phyloP scores from a whole-genome alignment of 257 asterid genomes.

The Oldenlandia corymbosa region DNA sequence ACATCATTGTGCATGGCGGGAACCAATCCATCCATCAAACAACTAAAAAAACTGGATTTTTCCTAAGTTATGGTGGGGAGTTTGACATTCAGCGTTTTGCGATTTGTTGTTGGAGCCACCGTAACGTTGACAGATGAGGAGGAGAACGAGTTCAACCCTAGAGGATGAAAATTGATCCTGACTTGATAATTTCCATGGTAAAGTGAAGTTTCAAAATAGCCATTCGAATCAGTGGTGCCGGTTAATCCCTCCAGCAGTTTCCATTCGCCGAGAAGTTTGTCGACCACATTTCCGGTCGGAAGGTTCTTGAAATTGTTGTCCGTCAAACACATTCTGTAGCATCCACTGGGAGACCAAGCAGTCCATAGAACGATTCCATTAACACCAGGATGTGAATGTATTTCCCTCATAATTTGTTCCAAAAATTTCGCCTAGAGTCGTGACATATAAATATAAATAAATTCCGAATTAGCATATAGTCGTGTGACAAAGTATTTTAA shows the following conservation, averaged over 20 bases:
- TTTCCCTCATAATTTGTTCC: constrained; percentile 48
- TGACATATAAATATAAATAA: too few relatives aligned
- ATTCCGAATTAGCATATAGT: too few relatives aligned
- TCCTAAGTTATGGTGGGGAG: too few relatives aligned
- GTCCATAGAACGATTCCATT: constrained; percentile 52
- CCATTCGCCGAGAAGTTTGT: constrained; percentile 45
- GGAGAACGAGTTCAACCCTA: too few relatives aligned
- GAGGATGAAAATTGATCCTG: not conserved
- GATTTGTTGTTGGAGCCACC: too few relatives aligned
- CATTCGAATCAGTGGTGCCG: constrained; percentile 36
- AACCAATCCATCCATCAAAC: too few relatives aligned
- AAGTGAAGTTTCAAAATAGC: constrained; percentile 31
- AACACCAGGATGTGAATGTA: constrained; percentile 45
- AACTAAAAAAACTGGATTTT: too few relatives aligned
- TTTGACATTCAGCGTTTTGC: too few relatives aligned
- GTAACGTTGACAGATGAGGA: too few relatives aligned
- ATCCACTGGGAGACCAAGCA: constrained; percentile 35
- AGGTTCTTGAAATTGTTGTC: constrained; percentile 40
- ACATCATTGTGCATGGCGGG: too few relatives aligned
- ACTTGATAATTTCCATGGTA: constrained; percentile 24
- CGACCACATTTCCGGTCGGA: constrained; percentile 32
- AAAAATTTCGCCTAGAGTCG: constrained; percentile 46
- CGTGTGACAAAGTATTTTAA: too few relatives aligned
- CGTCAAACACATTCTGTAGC: constrained; percentile 67
- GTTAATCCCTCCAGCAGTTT: constrained; percentile 23